These are phyloP conservation scores for Rickenella mellea DNA, from an alignment of 768 basidiomycete genomes.

Conservation along the genomic window DNA sequence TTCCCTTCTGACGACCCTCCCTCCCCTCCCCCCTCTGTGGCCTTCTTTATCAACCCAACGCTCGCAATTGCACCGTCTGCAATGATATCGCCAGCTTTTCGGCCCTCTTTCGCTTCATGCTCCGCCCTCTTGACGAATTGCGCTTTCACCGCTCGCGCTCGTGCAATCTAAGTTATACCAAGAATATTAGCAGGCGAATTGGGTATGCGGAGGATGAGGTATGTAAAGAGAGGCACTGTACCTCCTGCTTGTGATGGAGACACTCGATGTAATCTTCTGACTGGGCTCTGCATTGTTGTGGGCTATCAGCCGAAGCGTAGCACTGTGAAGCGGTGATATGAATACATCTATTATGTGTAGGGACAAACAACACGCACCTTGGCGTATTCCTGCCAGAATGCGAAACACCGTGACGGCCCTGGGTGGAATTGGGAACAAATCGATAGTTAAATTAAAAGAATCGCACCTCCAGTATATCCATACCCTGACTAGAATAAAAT, in stretches of 20 bases:
- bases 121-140: conserved; percentile 63
- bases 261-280: conserved; percentile 89
- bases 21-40: conserved; percentile 20
- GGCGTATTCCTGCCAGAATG: conserved; percentile 87
- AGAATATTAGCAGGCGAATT: not conserved
- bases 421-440: conserved; percentile 5
- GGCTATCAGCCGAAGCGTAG: conserved; percentile 72
- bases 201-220: not conserved
- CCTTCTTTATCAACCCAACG: conserved; percentile 64
- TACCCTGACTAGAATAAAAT: conserved; percentile 45
- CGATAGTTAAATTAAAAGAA: not conserved
- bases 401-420: conserved; percentile 84
- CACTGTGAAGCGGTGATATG: conserved; percentile 39
- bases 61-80: conserved; percentile 69
- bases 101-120: conserved; percentile 56
- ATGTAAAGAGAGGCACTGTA: conserved; percentile 25
- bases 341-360: not conserved
- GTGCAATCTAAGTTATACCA: conserved; percentile 34
- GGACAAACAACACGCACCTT: conserved; percentile 31
- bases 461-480: conserved; percentile 50
- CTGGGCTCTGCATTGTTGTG: conserved; percentile 58
- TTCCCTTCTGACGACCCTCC: too few relatives aligned
- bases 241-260: conserved; percentile 84
- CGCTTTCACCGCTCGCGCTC: conserved; percentile 61
- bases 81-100: conserved; percentile 60